Conservation (phyloP, 1,284 basidiomycete genomes). For the Amylostereum chailletii region DNA sequence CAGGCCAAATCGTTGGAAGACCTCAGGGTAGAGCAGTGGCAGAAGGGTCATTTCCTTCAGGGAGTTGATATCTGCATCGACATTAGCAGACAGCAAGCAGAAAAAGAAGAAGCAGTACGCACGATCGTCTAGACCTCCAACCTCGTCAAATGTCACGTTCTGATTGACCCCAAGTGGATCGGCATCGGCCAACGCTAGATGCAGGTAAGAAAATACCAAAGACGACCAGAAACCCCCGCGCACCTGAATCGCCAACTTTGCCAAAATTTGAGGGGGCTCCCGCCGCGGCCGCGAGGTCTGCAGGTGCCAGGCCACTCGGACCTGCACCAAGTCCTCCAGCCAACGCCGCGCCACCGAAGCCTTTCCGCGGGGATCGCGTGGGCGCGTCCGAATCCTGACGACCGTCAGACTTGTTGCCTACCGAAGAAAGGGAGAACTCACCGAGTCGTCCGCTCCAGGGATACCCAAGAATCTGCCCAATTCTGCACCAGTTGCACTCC, state of each 20-base stretch:
- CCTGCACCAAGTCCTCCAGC: constrained; percentile 43
- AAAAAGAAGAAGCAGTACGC: constrained; percentile 23
- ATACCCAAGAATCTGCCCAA: constrained; percentile 69
- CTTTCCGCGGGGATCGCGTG: constrained; percentile 57
- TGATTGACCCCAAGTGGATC: constrained; percentile 94
- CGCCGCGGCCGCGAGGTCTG: constrained; percentile 52
- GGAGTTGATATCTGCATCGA: constrained; percentile 77
- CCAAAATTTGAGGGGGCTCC: constrained; percentile 76
- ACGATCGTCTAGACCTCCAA: constrained; percentile 96
- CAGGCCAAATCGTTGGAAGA: constrained; percentile 92
- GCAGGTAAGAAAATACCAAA: constrained; percentile 9
- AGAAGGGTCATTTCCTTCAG: constrained; percentile 98
- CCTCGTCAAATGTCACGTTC: constrained; percentile 93
- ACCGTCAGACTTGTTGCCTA: constrained; percentile 2
- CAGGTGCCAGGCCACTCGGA: constrained; percentile 36
- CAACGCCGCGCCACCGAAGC: constrained; percentile 41
- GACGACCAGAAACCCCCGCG: constrained; percentile 12
- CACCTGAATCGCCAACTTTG: constrained; percentile 72
- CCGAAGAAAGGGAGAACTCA: constrained; percentile 22
- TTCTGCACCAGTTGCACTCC: constrained; percentile 71
- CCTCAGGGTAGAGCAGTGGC: constrained; percentile 93
- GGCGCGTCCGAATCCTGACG: constrained; percentile 62
- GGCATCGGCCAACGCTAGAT: constrained; percentile 81
- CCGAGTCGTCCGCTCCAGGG: constrained; percentile 55
- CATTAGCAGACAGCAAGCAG: not conserved